Evolutionary conservation across 306 rosid species (phyloP).

Genomic region (Gleditsia sinensis): DNA sequence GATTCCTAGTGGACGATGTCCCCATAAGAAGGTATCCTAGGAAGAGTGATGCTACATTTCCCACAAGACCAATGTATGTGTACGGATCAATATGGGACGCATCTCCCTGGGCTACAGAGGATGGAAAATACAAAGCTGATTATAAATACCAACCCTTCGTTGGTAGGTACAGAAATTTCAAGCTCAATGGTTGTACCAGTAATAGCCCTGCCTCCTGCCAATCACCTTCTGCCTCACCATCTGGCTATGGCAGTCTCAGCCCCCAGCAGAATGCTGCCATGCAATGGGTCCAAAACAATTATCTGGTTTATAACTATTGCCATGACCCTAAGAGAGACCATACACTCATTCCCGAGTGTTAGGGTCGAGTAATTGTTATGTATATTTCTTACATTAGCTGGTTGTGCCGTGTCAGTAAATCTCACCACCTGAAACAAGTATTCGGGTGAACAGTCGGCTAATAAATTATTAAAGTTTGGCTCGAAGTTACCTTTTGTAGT

Average conservation of each 20-base stretch:
- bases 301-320: slow-evolving; percentile 83
- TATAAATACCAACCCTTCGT: slow-evolving; percentile 83
- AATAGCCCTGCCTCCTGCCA: slow-evolving; percentile 50
- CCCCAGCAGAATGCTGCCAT: slow-evolving; percentile 57
- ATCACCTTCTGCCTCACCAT: slow-evolving; percentile 56
- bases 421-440: too few species aligned
- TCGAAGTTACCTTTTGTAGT: slow-evolving; percentile 6
- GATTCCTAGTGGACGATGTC: slow-evolving; percentile 85
- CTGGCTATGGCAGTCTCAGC: slow-evolving; percentile 49
- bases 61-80: slow-evolving; percentile 76
- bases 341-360: slow-evolving; percentile 74
- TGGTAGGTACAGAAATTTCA: slow-evolving; percentile 71
- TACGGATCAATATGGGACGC: slow-evolving; percentile 99
- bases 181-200: slow-evolving; percentile 50
- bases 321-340: slow-evolving; percentile 81
- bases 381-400: too few species aligned
- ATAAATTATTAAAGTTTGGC: too few species aligned
- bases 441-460: too few species aligned
- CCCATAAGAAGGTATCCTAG: slow-evolving; percentile 82
- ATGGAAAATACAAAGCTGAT: slow-evolving; percentile 88
- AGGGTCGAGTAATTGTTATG: too few species aligned
- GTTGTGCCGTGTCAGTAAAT: too few species aligned
- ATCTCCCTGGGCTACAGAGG: slow-evolving; percentile 95
- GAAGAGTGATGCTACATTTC: slow-evolving; percentile 77
- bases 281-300: slow-evolving; percentile 77